A percentile compares a stretch with the other conserved stretches of the same genome.
These are phyloP conservation scores for Aureobasidium pullulans DNA, from an alignment of 2,329 filamentous ascomycete species.

Conservation along the genomic window DNA sequence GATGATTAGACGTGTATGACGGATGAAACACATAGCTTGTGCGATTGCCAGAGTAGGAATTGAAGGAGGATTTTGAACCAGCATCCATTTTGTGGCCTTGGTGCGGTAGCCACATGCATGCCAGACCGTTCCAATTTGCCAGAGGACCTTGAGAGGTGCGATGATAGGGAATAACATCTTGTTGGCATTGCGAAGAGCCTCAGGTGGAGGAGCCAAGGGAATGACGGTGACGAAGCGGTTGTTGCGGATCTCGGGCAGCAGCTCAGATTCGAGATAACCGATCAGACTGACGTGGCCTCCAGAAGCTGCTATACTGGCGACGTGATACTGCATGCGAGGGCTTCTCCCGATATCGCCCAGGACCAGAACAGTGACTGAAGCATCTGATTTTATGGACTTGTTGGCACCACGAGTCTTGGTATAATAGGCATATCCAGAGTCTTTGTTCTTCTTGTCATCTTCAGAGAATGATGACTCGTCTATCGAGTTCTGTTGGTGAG, in stretches of 20 bases:
- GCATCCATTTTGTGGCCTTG: conserved; percentile 71
- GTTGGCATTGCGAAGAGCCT: conserved; percentile 57
- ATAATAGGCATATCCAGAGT: conserved; percentile 27
- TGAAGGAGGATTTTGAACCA: conserved; percentile 89
- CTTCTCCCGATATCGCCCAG: conserved; percentile 92
- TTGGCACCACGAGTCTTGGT: conserved; percentile 21
- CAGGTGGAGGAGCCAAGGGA: conserved; percentile 61
- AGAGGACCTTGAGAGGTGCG: conserved; percentile 77
- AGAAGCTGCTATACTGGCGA: conserved; percentile 78
- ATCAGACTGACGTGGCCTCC: conserved; percentile 76
- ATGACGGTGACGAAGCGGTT: conserved; percentile 64
- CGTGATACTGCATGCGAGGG: conserved; percentile 98
- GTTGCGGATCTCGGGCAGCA: conserved; percentile 67
- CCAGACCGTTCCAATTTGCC: conserved; percentile 69
- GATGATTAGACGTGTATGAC: conserved; percentile 75
- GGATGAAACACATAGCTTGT: conserved; percentile 62
- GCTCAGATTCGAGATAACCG: conserved; percentile 78
- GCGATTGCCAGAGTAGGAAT: conserved; percentile 83
- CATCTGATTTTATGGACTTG: conserved; percentile 28
- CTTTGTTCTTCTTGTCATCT: conserved; percentile 20
- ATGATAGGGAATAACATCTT: conserved; percentile 69
- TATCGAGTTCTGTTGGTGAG: conserved; percentile 25
- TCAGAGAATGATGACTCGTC: conserved; percentile 24
- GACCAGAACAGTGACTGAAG: conserved; percentile 73
- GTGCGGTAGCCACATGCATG: conserved; percentile 65